Percentiles rank a stretch among this genome's conserved stretches.
Conservation (phyloP, 2,329 filamentous ascomycete genomes). For the Aspergillus amoenus region DNA sequence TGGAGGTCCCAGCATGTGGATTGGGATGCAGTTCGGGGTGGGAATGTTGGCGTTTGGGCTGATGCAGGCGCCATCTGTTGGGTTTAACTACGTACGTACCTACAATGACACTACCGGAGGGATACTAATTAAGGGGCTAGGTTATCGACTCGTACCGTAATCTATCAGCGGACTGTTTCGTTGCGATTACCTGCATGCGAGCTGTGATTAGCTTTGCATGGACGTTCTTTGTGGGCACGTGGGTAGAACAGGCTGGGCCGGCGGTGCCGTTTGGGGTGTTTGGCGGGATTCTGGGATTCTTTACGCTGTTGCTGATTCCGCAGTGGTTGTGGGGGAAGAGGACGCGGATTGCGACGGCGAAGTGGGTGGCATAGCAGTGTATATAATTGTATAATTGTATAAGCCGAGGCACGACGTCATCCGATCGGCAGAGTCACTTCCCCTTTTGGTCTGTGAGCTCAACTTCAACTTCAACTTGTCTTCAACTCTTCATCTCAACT, state of each 20-base stretch:
- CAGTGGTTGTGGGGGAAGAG: slow-evolving; percentile 12
- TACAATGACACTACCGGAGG: too few species aligned
- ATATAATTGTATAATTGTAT: too few species aligned
- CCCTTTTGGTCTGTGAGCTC: not conserved
- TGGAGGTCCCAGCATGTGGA: slow-evolving; percentile 7
- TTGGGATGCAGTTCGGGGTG: slow-evolving; percentile 14
- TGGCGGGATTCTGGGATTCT: slow-evolving; percentile 52
- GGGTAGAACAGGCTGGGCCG: slow-evolving; percentile 45
- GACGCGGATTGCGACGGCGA: slow-evolving; percentile 11
- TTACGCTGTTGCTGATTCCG: slow-evolving; percentile 35
- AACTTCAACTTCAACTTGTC: not conserved
- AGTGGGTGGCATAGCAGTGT: not conserved
- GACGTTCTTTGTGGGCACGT: slow-evolving; percentile 54
- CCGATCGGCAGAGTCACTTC: too few species aligned
- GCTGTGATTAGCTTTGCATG: slow-evolving; percentile 54
- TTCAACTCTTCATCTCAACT: not conserved
- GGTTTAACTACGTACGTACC: slow-evolving; percentile 11
- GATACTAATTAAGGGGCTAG: slow-evolving; percentile 22
- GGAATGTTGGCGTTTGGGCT: slow-evolving; percentile 14
- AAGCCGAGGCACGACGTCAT: not conserved
- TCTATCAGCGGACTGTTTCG: slow-evolving; percentile 54
- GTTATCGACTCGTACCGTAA: slow-evolving; percentile 53
- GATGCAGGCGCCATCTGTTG: slow-evolving; percentile 14
- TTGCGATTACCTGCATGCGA: slow-evolving; percentile 51
- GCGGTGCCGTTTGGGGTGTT: slow-evolving; percentile 56